Conservation (phyloP, 148 eudicot genomes). For the Rhododendron kiyosumense region DNA sequence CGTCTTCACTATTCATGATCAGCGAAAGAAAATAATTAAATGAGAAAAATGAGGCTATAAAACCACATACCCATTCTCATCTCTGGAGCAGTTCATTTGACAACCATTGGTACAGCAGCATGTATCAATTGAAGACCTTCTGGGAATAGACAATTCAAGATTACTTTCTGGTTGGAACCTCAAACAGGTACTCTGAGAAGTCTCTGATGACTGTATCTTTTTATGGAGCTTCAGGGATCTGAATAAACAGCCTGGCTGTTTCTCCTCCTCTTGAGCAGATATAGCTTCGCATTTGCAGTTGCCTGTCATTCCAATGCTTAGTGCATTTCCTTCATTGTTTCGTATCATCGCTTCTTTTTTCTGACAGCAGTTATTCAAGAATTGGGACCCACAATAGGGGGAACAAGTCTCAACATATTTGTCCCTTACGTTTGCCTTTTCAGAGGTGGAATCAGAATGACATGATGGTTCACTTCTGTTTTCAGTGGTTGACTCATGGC, state of each 20-base stretch:
- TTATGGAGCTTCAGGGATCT: conserved; percentile 36
- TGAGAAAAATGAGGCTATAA: background rate
- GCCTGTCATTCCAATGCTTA: conserved; percentile 42
- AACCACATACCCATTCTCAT: conserved; percentile 39
- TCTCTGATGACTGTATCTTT: conserved; percentile 26
- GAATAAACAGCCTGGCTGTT: conserved; percentile 42
- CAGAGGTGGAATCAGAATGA: conserved; percentile 35
- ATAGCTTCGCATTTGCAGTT: conserved; percentile 17
- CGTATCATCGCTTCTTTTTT: conserved; percentile 46
- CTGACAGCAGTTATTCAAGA: conserved; percentile 34
- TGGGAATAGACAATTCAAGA: conserved; percentile 17
- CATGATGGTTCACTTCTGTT: conserved; percentile 42
- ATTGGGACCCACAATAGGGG: conserved; percentile 46
- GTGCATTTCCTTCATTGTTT: conserved; percentile 71
- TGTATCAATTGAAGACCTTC: conserved; percentile 40
- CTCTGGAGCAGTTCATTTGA: conserved; percentile 24
- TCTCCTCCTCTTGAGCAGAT: conserved; percentile 26
- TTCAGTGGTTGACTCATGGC: conserved; percentile 29
- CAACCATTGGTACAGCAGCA: conserved; percentile 45
- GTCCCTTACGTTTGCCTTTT: conserved; percentile 35
- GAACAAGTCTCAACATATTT: conserved; percentile 46
- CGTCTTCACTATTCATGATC: background rate
- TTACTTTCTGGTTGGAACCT: conserved; percentile 27
- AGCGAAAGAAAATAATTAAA: background rate
- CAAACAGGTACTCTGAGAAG: conserved; percentile 21